phyloP scores from a whole-genome alignment of 2,329 filamentous ascomycete genomes.

The Aquanectria penicillioides region DNA sequence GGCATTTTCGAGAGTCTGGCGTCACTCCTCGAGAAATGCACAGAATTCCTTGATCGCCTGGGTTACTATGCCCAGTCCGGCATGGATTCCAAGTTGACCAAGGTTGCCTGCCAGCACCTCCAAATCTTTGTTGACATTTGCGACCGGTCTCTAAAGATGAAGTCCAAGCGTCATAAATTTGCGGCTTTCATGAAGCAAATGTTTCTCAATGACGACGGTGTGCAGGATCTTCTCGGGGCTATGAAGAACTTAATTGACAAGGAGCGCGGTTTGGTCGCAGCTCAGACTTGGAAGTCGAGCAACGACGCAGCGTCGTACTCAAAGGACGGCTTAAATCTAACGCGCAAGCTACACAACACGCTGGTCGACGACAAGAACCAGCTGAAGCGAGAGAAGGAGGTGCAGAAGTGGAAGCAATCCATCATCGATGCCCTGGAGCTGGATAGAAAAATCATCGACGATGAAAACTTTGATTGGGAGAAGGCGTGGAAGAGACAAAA shows the following conservation, averaged over 20 bases:
- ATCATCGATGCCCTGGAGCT: conserved; percentile 44
- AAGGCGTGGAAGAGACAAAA: conserved; percentile 42
- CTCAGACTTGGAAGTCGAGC: conserved; percentile 47
- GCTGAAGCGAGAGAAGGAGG: conserved; percentile 43
- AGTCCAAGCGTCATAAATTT: conserved; percentile 42
- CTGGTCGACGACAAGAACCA: conserved; percentile 43
- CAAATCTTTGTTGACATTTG: conserved; percentile 49
- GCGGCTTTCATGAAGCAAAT: conserved; percentile 45
- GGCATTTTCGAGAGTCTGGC: conserved; percentile 47
- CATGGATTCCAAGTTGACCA: conserved; percentile 46
- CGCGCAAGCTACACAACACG: conserved; percentile 22
- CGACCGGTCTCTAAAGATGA: conserved; percentile 43
- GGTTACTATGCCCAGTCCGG: conserved; percentile 42
- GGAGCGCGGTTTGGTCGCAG: conserved; percentile 45
- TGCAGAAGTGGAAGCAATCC: conserved; percentile 42
- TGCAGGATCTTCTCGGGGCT: conserved; percentile 43
- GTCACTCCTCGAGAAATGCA: conserved; percentile 45
- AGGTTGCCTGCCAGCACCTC: conserved; percentile 48
- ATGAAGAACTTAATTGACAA: conserved; percentile 48
- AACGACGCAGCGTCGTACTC: conserved; percentile 44
- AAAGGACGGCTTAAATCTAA: conserved; percentile 32
- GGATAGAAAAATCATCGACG: conserved; percentile 40
- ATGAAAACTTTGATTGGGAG: conserved; percentile 44
- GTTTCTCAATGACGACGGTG: conserved; percentile 48
- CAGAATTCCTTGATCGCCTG: conserved; percentile 47